These are phyloP conservation scores for Lactarius hatsudake DNA, from an alignment of 768 basidiomycete genomes.

Conservation along the genomic window DNA sequence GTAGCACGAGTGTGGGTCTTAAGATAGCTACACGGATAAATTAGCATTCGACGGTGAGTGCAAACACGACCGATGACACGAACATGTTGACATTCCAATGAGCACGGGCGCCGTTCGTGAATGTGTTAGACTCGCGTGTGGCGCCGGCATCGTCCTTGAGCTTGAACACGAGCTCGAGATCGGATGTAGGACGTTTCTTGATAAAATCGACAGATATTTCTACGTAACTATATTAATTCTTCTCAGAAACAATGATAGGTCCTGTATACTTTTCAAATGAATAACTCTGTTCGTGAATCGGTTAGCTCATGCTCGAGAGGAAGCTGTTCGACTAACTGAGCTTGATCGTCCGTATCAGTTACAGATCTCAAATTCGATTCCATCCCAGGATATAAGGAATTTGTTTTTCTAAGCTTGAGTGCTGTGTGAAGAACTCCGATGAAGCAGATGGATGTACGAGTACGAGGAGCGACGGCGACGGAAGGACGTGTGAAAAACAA, in stretches of 20 bases:
- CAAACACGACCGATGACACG: neutral
- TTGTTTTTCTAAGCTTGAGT: no score
- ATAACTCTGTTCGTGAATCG: neutral
- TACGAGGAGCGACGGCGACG: no score
- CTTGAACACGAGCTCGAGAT: neutral
- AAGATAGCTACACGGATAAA: neutral
- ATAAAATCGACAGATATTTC: neutral
- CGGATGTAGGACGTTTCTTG: neutral
- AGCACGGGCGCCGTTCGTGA: neutral
- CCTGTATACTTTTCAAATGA: neutral
- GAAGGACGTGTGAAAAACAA: no score
- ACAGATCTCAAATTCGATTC: neutral
- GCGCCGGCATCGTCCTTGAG: neutral
- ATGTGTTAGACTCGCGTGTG: neutral
- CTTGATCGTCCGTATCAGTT: neutral
- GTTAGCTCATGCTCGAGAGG: accelerated
- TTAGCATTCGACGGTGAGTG: neutral
- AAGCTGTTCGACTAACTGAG: neutral
- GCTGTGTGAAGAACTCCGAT: no score
- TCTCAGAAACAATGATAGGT: neutral
- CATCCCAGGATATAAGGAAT: neutral
- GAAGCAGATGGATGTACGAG: no score
- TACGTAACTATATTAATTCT: neutral
- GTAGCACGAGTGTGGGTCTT: neutral
- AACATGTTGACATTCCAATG: neutral